These are phyloP conservation scores for Sisymbrium irio DNA, from an alignment of 345 rosid genomes.

Conservation along the genomic window DNA sequence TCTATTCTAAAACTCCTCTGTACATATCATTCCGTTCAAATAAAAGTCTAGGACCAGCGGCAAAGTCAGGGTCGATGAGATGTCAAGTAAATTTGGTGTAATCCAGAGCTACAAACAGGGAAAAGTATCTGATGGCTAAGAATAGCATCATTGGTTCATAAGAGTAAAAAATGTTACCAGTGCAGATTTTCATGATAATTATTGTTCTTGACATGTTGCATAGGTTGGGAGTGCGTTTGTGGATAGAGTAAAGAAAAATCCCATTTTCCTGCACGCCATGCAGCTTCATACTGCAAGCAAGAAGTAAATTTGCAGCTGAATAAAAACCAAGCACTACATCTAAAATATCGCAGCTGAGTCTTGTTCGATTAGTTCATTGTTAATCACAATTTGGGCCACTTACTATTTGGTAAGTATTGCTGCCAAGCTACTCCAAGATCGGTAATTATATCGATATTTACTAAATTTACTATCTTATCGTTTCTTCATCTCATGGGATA, in stretches of 20 bases:
- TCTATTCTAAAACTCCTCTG: constrained; percentile 8
- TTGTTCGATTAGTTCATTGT: neutral
- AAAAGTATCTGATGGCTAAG: constrained; percentile 4
- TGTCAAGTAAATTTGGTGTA: constrained; percentile 8
- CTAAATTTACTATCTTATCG: neutral
- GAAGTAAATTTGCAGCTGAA: constrained; percentile 20
- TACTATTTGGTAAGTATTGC: neutral
- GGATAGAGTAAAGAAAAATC: constrained; percentile 71
- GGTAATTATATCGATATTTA: neutral
- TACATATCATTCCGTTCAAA: neutral
- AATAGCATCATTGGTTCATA: constrained; percentile 8
- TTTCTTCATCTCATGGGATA: constrained; percentile 14
- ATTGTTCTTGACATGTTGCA: constrained; percentile 45
- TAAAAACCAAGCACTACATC: constrained; percentile 15
- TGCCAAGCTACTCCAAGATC: constrained; percentile 14
- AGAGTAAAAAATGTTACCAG: constrained; percentile 47
- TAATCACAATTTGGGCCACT: constrained; percentile 1
- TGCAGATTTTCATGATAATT: constrained; percentile 80
- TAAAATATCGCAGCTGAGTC: neutral
- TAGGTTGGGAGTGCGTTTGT: constrained; percentile 43
- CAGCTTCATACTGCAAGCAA: constrained; percentile 86
- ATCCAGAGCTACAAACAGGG: constrained; percentile 15
- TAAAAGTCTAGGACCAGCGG: constrained; percentile 1
- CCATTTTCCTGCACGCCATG: constrained; percentile 98
- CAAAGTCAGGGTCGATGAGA: neutral